Evolutionary conservation across 2,329 filamentous ascomycete genomes (phyloP), one percentile per base, ranked within the genome.

Genomic region (Monosporascus sp.): DNA sequence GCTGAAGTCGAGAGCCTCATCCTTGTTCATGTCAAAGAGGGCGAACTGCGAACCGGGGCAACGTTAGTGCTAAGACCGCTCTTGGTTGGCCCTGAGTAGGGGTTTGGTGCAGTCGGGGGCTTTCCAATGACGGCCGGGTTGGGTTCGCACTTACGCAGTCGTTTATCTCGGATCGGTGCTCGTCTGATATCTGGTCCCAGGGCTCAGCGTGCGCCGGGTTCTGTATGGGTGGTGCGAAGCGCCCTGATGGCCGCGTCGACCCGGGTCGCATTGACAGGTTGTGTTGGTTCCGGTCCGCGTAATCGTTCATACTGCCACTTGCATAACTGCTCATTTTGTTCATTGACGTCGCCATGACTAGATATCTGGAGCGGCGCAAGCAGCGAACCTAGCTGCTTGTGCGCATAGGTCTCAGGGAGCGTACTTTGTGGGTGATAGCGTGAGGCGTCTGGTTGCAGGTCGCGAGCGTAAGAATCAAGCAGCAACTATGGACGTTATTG

Each of bases 11-110:
- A 99, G 90, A 71, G 89, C 85, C 47, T 86, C 83, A 75, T 97
- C 92, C 70, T 95, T 93, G 78, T 97, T 93, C 66, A 96, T 88
- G 70, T 97, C 94, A 79, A 99, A 97, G 60, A 97, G 85, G 57
- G 87, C 86, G 72, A 97, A 97, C 88, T 96, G 60, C 43, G 49
- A 37, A 31, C 24, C 14, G 45, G 39, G 38, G 38, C 6, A 9
- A n/a, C 44, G 37, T 43, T 11, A 35, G 31, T 35, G 31, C 31
- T 35, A 35, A 14, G 31, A 14, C 31, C 11, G 14, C 11, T 14
- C 31, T 35, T 5, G 27, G 31, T 35, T 35, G 31, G 11, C 11
- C 11, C 11, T 35, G 31, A 35, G 27, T 45, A n/a, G 11, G 14
- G n/a, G 48, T n/a, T n/a, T 22, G 22, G 44, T 14, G 18, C n/a